A percentile compares a stretch with the other conserved stretches of the same genome.
Conservation (phyloP, 495 filamentous ascomycete species). For the Xylaria longipes region DNA sequence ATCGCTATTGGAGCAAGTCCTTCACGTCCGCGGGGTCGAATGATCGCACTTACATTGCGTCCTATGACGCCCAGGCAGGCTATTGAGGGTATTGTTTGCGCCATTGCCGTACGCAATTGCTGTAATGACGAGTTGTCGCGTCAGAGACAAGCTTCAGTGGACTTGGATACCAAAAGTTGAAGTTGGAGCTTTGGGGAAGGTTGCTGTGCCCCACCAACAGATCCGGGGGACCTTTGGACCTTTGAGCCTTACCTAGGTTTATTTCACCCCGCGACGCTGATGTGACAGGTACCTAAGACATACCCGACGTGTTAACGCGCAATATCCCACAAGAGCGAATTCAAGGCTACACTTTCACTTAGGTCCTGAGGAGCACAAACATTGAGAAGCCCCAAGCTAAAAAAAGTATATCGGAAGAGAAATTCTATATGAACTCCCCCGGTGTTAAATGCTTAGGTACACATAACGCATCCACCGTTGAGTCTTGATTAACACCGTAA, state of each 20-base stretch:
- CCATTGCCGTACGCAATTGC: slow-evolving; percentile 41
- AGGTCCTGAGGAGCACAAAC: background rate
- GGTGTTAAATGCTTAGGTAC: background rate
- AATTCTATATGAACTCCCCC: background rate
- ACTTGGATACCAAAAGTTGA: background rate
- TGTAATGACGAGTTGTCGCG: slow-evolving; percentile 19
- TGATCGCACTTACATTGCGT: slow-evolving; percentile 68
- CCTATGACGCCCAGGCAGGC: slow-evolving; percentile 94
- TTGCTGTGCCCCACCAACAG: background rate
- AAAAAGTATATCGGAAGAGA: background rate
- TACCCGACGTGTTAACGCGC: no score
- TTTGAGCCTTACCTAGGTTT: no score
- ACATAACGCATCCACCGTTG: background rate
- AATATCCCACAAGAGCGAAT: background rate
- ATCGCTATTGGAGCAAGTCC: background rate
- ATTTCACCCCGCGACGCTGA: no score
- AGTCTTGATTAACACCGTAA: slow-evolving; percentile 17
- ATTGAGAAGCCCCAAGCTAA: background rate
- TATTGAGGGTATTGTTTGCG: slow-evolving; percentile 69
- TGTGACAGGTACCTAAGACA: no score
- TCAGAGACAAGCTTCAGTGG: background rate
- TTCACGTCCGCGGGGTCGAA: background rate
- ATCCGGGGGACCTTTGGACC: background rate
- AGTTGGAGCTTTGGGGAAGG: background rate
- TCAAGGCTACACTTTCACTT: background rate